Evolutionary conservation across 73 alveolate species (phyloP), one percentile per base, ranked within the genome.

Genomic region (Paraurostyla sp.): DNA sequence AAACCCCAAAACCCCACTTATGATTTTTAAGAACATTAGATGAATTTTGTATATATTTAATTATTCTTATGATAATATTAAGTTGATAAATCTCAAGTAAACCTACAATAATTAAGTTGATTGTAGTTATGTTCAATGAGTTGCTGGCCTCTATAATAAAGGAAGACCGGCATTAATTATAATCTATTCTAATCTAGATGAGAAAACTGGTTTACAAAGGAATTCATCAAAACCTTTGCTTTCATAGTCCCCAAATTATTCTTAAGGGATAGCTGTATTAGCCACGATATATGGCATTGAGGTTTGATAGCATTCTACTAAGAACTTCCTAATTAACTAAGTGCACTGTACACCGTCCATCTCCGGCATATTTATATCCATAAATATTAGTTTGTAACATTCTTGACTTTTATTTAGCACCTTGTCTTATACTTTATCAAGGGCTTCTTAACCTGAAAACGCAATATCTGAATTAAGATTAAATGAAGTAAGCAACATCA

Each of bases 391-490:
- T 38, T 65, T 65, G 58, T 65, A 65, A 58, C 59, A 38, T 6
- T 16, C 42, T 15, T 16, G 6, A 30, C 25, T 22, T 16, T 65
- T 32, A 1, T 38, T 40, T 11, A 38, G 41, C 35, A 38, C 36
- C 25, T 58, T 65, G 9, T 33, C 38, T 38, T 65, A 6, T 38
- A 65, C 25, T 65, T 65, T 65, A 9, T 13, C 3, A 13, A 65
- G 82, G 4, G 82, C 82, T 65, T 65, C 82, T 35, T 65, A 56
- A 18, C 82, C 82, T 11, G 82, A 65, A 40, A 65, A 65, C 20
- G 82, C 82, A 7, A 65, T 22, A 36, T 65, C 82, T 38, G 60
- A 36, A 16, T 1, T 65, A 11, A 65, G 36, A 4, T 40, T 35
- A 38, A 22, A 65, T 65, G 35, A 65, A 13, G 41, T 36, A 0